These are phyloP conservation scores for Teratosphaeria viscida DNA, from an alignment of 2,329 filamentous ascomycete species.

Conservation along the genomic window DNA sequence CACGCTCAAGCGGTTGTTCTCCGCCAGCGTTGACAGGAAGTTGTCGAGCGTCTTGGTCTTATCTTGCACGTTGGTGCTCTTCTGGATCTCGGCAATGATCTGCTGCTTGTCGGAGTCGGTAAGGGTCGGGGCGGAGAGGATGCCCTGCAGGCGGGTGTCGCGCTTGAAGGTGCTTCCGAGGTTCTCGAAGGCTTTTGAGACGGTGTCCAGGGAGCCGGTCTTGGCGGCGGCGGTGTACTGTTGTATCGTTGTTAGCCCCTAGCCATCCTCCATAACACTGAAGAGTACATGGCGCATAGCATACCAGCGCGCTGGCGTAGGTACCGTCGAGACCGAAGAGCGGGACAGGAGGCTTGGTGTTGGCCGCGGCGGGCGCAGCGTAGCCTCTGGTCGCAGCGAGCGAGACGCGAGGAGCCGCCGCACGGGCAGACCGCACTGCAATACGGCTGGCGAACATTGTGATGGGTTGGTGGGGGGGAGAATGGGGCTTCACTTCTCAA, in stretches of 20 bases:
- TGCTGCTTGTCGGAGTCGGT: conserved; percentile 67
- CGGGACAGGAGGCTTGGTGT: conserved; percentile 75
- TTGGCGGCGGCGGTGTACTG: conserved; percentile 96
- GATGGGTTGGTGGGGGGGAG: conserved; percentile 13
- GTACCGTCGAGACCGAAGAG: conserved; percentile 96
- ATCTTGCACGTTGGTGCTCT: conserved; percentile 59
- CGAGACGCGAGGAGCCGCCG: conserved; percentile 48
- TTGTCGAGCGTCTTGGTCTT: conserved; percentile 81
- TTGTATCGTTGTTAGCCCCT: conserved; percentile 6
- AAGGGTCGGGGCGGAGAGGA: conserved; percentile 76
- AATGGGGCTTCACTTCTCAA: background rate
- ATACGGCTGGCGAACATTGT: conserved; percentile 48
- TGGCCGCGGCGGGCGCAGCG: conserved; percentile 45
- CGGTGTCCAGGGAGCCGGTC: conserved; percentile 71
- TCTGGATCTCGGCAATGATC: conserved; percentile 79
- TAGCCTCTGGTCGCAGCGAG: conserved; percentile 61
- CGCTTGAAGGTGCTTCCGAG: conserved; percentile 65
- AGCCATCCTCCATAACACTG: background rate
- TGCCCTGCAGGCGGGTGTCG: conserved; percentile 67
- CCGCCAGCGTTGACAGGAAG: conserved; percentile 79
- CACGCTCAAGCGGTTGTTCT: conserved; percentile 88
- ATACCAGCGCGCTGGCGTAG: conserved; percentile 96
- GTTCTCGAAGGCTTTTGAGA: conserved; percentile 65
- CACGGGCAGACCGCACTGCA: conserved; percentile 47
- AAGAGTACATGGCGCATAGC: conserved; percentile 49